Percentiles rank a stretch among this genome's conserved stretches.
Evolutionary conservation across 2,329 filamentous ascomycete species (phyloP).

Genomic region (Monilinia vaccinii-corymbosi): DNA sequence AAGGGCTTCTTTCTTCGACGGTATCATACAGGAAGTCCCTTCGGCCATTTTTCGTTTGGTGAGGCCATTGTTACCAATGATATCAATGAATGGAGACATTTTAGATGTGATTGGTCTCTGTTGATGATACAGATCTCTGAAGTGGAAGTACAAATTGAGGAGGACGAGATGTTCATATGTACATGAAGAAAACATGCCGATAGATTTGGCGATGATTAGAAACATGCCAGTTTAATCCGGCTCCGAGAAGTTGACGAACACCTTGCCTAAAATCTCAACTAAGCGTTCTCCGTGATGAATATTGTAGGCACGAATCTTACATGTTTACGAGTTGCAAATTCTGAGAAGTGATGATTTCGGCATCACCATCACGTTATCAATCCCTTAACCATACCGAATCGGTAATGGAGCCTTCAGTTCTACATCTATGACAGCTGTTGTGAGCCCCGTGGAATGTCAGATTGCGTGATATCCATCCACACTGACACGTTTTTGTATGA

Average conservation of each 20-base stretch:
- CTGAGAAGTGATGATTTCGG: neutral
- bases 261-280: neutral
- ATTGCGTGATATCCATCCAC: neutral
- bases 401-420: neutral
- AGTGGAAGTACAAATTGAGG: neutral
- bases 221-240: neutral
- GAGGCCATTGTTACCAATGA: neutral
- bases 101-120: neutral
- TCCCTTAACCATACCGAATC: neutral
- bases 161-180: conserved; percentile 6
- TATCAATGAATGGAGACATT: conserved; percentile 6
- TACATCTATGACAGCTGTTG: neutral
- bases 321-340: neutral
- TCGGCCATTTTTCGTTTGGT: neutral
- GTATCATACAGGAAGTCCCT: neutral
- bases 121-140: neutral
- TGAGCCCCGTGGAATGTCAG: neutral
- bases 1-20: conserved; percentile 5
- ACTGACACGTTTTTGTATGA: neutral
- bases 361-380: neutral
- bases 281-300: neutral
- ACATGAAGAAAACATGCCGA: neutral
- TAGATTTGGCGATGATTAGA: neutral
- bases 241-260: neutral
- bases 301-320: neutral